Percentiles rank a stretch among this genome's conserved stretches.
These are phyloP conservation scores for Jamesozyma rosinii DNA, from an alignment of 805 yeast genomes.

Conservation along the genomic window DNA sequence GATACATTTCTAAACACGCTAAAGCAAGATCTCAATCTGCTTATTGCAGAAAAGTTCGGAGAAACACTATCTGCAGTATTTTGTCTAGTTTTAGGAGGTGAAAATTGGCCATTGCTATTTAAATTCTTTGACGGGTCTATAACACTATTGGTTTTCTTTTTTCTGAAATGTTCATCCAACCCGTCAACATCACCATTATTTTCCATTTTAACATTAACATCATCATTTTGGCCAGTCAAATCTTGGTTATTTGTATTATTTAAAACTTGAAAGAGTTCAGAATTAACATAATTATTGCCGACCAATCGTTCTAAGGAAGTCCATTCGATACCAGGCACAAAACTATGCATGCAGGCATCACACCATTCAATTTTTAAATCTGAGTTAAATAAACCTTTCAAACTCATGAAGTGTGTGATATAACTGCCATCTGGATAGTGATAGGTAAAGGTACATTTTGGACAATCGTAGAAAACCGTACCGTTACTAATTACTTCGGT, in stretches of 20 bases:
- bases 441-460: slow-evolving; percentile 40
- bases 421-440: slow-evolving; percentile 63
- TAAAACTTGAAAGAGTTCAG: slow-evolving; percentile 16
- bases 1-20: slow-evolving; percentile 42
- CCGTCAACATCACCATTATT: not conserved
- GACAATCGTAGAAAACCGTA: slow-evolving; percentile 44
- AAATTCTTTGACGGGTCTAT: not conserved
- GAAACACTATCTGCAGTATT: not conserved
- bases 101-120: too few relatives aligned
- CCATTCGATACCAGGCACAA: slow-evolving; percentile 40
- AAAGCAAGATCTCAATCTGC: slow-evolving; percentile 31
- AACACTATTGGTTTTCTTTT: not conserved
- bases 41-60: slow-evolving; percentile 13
- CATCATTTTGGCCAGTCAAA: not conserved
- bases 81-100: not conserved
- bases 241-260: not conserved
- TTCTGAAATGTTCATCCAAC: too few relatives aligned
- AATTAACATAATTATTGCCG: slow-evolving; percentile 20
- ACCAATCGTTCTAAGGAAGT: slow-evolving; percentile 37
- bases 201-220: not conserved
- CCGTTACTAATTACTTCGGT: slow-evolving; percentile 47
- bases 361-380: slow-evolving; percentile 62
- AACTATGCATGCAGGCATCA: slow-evolving; percentile 46
- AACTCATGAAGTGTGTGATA: slow-evolving; percentile 51
- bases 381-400: slow-evolving; percentile 54